Percentiles rank a stretch among this genome's conserved stretches.
Evolutionary conservation across 2,329 filamentous ascomycete species (phyloP).

Genomic region (Pestalotiopsis sp.): DNA sequence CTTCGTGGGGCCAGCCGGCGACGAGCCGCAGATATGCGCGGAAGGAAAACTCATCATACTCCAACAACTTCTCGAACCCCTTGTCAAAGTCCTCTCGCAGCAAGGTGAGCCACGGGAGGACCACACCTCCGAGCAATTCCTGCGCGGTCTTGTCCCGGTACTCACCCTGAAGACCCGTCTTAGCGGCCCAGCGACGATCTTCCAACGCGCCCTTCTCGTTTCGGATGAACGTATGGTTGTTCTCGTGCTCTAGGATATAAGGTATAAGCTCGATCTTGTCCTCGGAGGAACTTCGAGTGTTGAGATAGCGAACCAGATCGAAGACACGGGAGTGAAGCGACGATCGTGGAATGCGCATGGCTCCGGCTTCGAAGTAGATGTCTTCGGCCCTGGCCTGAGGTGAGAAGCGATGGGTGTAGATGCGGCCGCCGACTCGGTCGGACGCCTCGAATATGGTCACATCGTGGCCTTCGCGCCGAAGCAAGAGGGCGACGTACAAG

Average conservation of each 20-base stretch:
- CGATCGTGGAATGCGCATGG: conserved; percentile 12
- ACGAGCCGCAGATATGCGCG: conserved; percentile 11
- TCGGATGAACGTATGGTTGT: conserved; percentile 11
- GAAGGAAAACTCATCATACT: conserved; percentile 18
- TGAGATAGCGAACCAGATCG: conserved; percentile 16
- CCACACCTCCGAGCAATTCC: conserved; percentile 11
- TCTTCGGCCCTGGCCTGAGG: conserved; percentile 12
- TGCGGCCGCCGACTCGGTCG: conserved; percentile 15
- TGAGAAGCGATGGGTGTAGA: conserved; percentile 12
- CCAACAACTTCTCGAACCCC: conserved; percentile 14
- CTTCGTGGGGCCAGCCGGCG: conserved; percentile 16
- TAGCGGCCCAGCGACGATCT: neutral
- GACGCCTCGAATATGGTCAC: conserved; percentile 17
- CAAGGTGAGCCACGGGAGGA: conserved; percentile 12
- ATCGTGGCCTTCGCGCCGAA: conserved; percentile 17
- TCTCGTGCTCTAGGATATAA: conserved; percentile 16
- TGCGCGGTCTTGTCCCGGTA: conserved; percentile 13
- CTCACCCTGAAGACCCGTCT: conserved; percentile 5
- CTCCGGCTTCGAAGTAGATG: conserved; percentile 19
- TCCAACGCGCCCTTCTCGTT: neutral
- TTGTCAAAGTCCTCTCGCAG: conserved; percentile 17
- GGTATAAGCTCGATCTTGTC: conserved; percentile 17
- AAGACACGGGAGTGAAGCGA: conserved; percentile 15
- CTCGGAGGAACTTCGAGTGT: conserved; percentile 9
- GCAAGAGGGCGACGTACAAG: conserved; percentile 14